Evolutionary conservation across 129 eudicot genomes (phyloP).

Genomic region (Tanacetum coccineum): DNA sequence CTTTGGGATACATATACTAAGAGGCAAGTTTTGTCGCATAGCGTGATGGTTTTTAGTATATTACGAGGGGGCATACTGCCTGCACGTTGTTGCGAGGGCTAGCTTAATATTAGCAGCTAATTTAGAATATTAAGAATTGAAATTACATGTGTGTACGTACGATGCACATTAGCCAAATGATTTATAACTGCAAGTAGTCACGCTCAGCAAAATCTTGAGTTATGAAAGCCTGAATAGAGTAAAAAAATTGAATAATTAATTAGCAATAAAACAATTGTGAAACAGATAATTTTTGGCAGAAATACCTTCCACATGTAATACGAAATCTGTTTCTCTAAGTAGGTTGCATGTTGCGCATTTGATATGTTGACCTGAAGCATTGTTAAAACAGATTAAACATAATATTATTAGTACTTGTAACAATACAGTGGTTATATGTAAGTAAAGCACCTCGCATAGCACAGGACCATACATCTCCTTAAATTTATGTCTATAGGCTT

Average conservation of each 20-base stretch:
- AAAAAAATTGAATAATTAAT: not conserved
- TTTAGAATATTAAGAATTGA: too few relatives aligned
- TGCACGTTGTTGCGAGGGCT: too few relatives aligned
- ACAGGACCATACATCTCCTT: conserved; percentile 93
- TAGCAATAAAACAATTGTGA: conserved; percentile 1
- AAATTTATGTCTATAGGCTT: conserved; percentile 55
- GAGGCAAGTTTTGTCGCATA: too few relatives aligned
- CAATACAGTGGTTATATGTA: conserved; percentile 2
- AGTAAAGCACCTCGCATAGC: conserved; percentile 59
- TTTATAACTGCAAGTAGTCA: too few relatives aligned
- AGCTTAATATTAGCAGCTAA: too few relatives aligned
- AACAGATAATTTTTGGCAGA: not conserved
- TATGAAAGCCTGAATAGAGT: too few relatives aligned
- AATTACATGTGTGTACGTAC: too few relatives aligned
- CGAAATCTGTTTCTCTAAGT: conserved; percentile 83
- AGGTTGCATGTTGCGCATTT: conserved; percentile 64
- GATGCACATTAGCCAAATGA: too few relatives aligned
- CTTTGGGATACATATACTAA: too few relatives aligned
- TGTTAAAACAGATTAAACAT: conserved; percentile 6
- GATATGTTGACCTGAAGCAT: conserved; percentile 66
- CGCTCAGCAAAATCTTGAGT: too few relatives aligned
- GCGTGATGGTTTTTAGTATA: too few relatives aligned
- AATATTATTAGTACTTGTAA: not conserved
- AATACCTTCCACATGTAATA: conserved; percentile 89
- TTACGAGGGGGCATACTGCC: too few relatives aligned